Evolutionary conservation across 2,329 filamentous ascomycete species (phyloP).

Genomic region (Pestalotiopsis sp.): DNA sequence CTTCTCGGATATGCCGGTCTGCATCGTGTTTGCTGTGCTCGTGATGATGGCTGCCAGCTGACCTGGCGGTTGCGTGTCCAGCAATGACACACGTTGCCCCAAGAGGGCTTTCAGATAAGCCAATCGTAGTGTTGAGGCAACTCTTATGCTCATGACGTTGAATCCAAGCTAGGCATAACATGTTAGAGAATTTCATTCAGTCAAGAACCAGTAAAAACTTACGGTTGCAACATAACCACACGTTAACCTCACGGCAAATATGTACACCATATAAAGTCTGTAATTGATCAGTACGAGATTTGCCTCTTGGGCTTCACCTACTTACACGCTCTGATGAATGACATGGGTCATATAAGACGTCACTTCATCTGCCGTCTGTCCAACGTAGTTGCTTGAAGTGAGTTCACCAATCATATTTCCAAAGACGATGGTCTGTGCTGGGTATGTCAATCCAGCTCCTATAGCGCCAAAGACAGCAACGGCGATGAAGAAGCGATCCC

Average conservation of each 20-base stretch:
- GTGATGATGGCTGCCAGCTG: constrained; percentile 65
- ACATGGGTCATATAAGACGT: constrained; percentile 33
- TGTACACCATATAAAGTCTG: constrained; percentile 69
- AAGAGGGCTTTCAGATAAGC: constrained; percentile 69
- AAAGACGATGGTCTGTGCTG: constrained; percentile 60
- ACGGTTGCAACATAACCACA: constrained; percentile 64
- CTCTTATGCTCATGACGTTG: constrained; percentile 61
- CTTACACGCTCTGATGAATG: constrained; percentile 48
- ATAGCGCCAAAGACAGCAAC: constrained; percentile 26
- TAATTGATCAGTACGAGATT: not conserved
- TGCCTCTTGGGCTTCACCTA: not conserved
- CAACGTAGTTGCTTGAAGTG: constrained; percentile 30
- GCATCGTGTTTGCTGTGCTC: constrained; percentile 62
- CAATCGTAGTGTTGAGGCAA: constrained; percentile 63
- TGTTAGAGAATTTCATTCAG: not conserved
- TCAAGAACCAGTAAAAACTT: constrained; percentile 24
- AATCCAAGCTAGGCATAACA: constrained; percentile 49
- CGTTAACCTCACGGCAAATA: constrained; percentile 69
- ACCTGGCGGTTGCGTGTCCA: constrained; percentile 66
- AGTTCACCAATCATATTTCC: constrained; percentile 53
- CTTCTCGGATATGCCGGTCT: constrained; percentile 67
- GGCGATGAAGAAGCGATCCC: constrained; percentile 26
- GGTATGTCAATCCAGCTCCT: constrained; percentile 31
- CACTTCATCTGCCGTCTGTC: constrained; percentile 16
- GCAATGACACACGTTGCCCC: constrained; percentile 64